Base-by-base conservation (phyloP, 768 basidiomycete genomes). In the Tricholoma sp. region DNA sequence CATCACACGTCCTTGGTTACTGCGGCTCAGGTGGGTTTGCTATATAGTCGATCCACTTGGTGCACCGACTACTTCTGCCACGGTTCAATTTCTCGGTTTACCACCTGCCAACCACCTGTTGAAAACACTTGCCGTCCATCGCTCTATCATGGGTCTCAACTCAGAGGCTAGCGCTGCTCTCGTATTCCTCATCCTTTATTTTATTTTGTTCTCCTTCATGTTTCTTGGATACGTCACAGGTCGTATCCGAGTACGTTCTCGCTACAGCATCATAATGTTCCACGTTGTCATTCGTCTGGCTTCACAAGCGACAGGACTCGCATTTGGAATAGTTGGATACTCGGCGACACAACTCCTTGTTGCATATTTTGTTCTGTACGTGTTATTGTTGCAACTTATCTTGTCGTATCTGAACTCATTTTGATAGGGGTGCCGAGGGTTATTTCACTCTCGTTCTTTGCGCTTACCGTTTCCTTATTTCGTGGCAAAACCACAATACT, bases 401-500 rank as follows among this genome's bases (percentile, higher is more conserved):
- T 36, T 37, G 17, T 56, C 18, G 49, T 50, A 45, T 20, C 48
- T 41, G 15, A 12, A 55, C 39, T 17, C 18, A 15, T 52, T 17
- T 4, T 6, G 44, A 47, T 36, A 63, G 63, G 32, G 65, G 66
- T 8, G 68, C 70, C 7, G 70, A 71, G 51, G 70, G 70, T 11
- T 70, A 70, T 52, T 70, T 71, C 52, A 69, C 70, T 0, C 58
- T 70, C 41, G 69, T 72, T 37, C 63, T 74, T 5, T 72, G 71
- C 55, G 58, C 71, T 6, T 71, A 68, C 55, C 68, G 71, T 15
- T 72, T 71, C 65, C 63, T 72, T 51, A 65, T 72, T 24, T 69
- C 67, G 12, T 74, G 72, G 72, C 72, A 74, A 29, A 64, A 70
- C 47, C 69, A 68, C 50, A 72, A 72, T 50, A 61, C 68, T 18